phyloP scores from a whole-genome alignment of 2,329 filamentous ascomycete species.

The Pseudocercospora fuligena region DNA sequence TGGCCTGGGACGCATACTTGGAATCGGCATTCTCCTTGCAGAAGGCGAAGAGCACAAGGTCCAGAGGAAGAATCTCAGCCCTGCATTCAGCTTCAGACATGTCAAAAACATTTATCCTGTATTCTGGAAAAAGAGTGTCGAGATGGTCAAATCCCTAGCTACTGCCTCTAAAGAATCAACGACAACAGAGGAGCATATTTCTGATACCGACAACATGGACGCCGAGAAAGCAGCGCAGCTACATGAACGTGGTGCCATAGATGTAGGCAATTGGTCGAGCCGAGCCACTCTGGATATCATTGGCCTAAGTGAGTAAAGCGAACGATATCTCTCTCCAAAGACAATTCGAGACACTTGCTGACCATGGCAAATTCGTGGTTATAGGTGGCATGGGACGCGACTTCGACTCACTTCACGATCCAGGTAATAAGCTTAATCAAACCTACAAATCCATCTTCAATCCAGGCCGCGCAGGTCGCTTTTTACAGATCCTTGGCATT shows the following conservation, averaged over 20 bases:
- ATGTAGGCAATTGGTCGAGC: constrained; percentile 53
- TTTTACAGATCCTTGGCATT: constrained; percentile 53
- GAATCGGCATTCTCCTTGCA: constrained; percentile 74
- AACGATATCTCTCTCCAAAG: background rate
- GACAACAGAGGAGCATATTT: constrained; percentile 19
- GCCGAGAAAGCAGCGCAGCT: constrained; percentile 30
- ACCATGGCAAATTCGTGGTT: background rate
- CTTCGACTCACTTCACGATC: constrained; percentile 58
- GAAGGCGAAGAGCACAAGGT: constrained; percentile 90
- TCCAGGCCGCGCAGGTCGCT: constrained; percentile 56
- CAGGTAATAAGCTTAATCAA: constrained; percentile 57
- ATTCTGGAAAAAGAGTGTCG: constrained; percentile 55
- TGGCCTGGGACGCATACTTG: constrained; percentile 67
- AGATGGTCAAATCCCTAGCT: constrained; percentile 43
- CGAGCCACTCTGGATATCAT: constrained; percentile 64
- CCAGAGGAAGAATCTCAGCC: constrained; percentile 54
- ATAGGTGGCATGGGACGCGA: constrained; percentile 58
- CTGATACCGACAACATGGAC: constrained; percentile 28
- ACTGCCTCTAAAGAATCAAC: constrained; percentile 40
- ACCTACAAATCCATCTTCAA: constrained; percentile 59
- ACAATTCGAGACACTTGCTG: background rate
- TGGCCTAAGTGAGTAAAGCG: constrained; percentile 48
- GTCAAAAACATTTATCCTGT: constrained; percentile 55
- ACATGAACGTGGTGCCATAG: constrained; percentile 45
- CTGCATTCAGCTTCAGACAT: constrained; percentile 57